phyloP scores from a whole-genome alignment of 371 early-diverging fungal species.

The Mortierella sp. region DNA sequence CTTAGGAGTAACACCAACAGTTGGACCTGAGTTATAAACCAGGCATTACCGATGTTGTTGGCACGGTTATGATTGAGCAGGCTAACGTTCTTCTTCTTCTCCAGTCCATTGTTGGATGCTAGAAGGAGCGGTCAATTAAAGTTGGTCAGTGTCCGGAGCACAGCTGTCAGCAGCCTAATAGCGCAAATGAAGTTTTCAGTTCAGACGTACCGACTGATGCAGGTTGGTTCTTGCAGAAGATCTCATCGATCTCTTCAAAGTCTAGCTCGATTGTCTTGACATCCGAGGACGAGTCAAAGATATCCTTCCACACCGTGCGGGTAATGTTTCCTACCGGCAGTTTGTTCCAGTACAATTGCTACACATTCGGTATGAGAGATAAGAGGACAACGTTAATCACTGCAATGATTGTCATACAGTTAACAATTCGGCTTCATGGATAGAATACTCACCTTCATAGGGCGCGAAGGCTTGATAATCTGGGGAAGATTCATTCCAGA shows the following conservation, averaged over 20 bases:
- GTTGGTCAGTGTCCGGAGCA: too few species aligned
- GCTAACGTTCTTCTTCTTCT: conserved; percentile 62
- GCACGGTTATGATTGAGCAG: conserved; percentile 73
- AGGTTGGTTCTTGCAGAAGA: conserved; percentile 49
- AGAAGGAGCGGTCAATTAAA: too few species aligned
- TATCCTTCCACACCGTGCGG: conserved; percentile 69
- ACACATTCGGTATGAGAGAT: too few species aligned
- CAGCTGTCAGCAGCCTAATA: too few species aligned
- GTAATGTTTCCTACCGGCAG: conserved; percentile 62
- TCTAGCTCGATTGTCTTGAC: conserved; percentile 34
- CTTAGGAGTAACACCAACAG: too few species aligned
- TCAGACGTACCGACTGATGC: conserved; percentile 17
- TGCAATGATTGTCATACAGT: background rate
- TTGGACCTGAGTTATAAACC: background rate
- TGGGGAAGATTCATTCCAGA: conserved; percentile 39
- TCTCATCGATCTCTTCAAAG: conserved; percentile 47
- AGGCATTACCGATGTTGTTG: conserved; percentile 67
- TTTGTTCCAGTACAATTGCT: conserved; percentile 75
- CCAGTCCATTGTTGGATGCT: too few species aligned
- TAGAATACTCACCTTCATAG: conserved; percentile 53
- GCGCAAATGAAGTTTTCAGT: too few species aligned
- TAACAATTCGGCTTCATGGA: background rate
- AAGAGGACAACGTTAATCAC: background rate
- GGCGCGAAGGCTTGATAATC: conserved; percentile 38
- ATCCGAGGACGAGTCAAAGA: conserved; percentile 53